Evolutionary conservation across 768 basidiomycete species (phyloP).

Genomic region (Russula dissimulans): DNA sequence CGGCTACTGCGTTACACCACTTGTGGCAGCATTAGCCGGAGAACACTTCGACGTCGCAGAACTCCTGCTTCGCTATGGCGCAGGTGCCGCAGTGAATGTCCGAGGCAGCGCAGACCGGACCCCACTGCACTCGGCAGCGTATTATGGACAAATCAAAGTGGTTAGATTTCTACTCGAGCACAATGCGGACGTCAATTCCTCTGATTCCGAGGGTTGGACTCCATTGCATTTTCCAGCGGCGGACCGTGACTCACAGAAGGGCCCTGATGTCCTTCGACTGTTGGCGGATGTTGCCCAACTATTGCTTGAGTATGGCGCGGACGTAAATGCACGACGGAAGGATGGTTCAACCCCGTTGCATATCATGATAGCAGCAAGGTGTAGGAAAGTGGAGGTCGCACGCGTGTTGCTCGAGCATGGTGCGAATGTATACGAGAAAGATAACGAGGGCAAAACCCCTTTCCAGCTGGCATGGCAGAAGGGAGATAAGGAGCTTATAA

Average conservation of each 20-base stretch:
- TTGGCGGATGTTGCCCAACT: too few relatives aligned
- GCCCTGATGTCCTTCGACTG: too few relatives aligned
- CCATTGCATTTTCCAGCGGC: not conserved
- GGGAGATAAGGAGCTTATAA: not conserved
- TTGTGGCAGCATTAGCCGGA: not conserved
- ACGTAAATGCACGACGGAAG: not conserved
- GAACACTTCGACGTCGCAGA: not conserved
- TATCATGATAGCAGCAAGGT: not conserved
- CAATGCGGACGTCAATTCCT: not conserved
- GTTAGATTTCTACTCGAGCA: not conserved
- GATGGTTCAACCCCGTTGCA: not conserved
- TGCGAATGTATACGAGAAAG: not conserved
- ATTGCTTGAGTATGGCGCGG: not conserved
- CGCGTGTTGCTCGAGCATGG: not conserved
- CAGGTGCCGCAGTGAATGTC: not conserved
- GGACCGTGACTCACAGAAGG: too few relatives aligned
- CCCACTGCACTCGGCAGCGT: not conserved
- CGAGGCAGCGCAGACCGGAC: not conserved
- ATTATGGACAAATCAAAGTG: not conserved
- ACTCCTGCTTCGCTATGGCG: not conserved
- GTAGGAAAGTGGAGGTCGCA: not conserved
- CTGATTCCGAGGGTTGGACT: not conserved
- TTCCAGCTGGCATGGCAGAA: not conserved
- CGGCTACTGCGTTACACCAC: not conserved
- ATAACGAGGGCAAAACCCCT: not conserved